A percentile compares a stretch with the other conserved stretches of the same genome.
phyloP scores from a whole-genome alignment of 2,329 filamentous ascomycete species.

The Sporothrix pallida region DNA sequence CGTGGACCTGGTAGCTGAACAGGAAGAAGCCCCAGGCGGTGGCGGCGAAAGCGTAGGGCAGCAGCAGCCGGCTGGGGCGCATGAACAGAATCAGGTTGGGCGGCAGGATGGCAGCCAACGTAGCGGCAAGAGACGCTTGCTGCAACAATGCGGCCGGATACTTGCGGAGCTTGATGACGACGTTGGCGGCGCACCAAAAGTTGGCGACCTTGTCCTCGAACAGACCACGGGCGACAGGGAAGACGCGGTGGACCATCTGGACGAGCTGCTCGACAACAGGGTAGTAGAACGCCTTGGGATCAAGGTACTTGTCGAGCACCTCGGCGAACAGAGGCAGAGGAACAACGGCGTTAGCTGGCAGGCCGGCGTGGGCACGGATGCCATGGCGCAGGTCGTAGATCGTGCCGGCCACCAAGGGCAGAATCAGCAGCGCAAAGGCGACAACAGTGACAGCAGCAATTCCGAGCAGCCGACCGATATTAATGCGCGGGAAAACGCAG shows the following conservation, averaged over 20 bases:
- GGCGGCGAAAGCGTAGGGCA: conserved; percentile 80
- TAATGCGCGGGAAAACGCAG: conserved; percentile 77
- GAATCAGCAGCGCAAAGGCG: conserved; percentile 75
- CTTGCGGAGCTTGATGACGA: conserved; percentile 81
- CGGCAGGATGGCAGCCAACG: conserved; percentile 75
- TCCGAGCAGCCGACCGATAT: conserved; percentile 69
- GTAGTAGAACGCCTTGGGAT: conserved; percentile 72
- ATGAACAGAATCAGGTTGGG: conserved; percentile 81
- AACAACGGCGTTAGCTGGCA: conserved; percentile 63
- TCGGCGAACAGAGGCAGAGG: conserved; percentile 67
- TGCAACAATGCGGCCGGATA: conserved; percentile 77
- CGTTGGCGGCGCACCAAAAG: conserved; percentile 93
- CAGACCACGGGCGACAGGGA: conserved; percentile 91
- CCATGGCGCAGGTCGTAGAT: conserved; percentile 70
- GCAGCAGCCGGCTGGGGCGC: conserved; percentile 74
- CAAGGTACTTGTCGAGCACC: conserved; percentile 60
- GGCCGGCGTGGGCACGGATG: conserved; percentile 61
- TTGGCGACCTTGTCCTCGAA: conserved; percentile 99
- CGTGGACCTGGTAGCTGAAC: conserved; percentile 97
- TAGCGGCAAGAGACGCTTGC: conserved; percentile 74
- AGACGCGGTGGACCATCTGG: conserved; percentile 89
- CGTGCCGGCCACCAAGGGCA: conserved; percentile 76
- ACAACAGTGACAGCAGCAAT: conserved; percentile 75
- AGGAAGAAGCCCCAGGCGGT: conserved; percentile 97
- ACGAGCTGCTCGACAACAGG: conserved; percentile 76